A percentile compares a stretch with the other conserved stretches of the same genome.
Evolutionary conservation across 371 early-diverging fungal genomes (phyloP).

Genomic region (Mucor ambiguus): DNA sequence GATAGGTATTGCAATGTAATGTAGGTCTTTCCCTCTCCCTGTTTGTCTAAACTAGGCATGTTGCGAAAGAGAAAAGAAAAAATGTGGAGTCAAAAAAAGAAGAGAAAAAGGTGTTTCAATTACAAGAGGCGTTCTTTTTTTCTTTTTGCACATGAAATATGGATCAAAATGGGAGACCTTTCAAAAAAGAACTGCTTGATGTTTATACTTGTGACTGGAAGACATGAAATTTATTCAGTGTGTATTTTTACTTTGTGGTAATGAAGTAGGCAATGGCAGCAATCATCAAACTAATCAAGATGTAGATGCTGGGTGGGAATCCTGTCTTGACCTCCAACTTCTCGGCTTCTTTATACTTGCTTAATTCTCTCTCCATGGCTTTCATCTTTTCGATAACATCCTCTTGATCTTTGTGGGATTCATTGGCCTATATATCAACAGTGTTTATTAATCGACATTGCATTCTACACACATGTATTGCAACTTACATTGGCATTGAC

Average conservation of each 20-base stretch:
- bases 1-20: conserved; percentile 42
- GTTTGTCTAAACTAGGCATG: conserved; percentile 26
- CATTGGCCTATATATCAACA: not conserved
- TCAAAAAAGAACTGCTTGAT: not conserved
- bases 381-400: conserved; percentile 18
- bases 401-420: not conserved
- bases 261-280: conserved; percentile 27
- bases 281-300: conserved; percentile 20
- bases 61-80: conserved; percentile 10
- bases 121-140: not conserved
- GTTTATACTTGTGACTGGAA: not conserved
- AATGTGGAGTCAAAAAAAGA: not conserved
- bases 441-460: not conserved
- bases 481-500: not conserved
- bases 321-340: conserved; percentile 11
- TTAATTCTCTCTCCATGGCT: conserved; percentile 20
- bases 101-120: conserved; percentile 15
- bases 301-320: conserved; percentile 13
- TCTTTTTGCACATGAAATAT: not conserved
- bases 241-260: not conserved
- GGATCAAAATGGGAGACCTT: not conserved
- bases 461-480: not conserved
- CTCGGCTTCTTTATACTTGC: conserved; percentile 18
- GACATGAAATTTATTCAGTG: not conserved
- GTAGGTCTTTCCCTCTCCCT: conserved; percentile 44